Evolutionary conservation across 192 early-diverging fungal genomes (phyloP).

Genomic region (Coemansia javaensis): DNA sequence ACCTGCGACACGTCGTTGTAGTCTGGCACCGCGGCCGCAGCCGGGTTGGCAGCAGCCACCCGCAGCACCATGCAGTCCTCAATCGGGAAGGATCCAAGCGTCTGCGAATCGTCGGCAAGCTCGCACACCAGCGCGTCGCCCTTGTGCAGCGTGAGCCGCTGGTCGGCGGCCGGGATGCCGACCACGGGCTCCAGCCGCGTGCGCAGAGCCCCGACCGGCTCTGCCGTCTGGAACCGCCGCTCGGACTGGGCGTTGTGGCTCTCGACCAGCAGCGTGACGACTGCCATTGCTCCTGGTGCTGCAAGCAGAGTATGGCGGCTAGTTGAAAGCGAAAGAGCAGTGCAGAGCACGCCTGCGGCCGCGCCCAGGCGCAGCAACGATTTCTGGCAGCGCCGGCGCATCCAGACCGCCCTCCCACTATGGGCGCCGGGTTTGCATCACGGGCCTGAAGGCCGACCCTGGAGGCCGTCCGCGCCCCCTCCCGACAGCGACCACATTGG

Average conservation of each 20-base stretch:
- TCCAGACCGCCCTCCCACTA: no score
- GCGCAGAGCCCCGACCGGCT: constrained; percentile 39
- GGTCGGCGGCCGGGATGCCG: constrained; percentile 69
- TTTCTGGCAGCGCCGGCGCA: no score
- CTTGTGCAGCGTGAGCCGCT: constrained; percentile 60
- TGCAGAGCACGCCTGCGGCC: no score
- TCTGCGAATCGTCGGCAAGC: constrained; percentile 55
- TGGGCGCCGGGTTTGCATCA: no score
- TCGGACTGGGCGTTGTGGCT: constrained; percentile 79
- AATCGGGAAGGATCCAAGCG: constrained; percentile 85
- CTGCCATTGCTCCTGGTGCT: constrained; percentile 45
- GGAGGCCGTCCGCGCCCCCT: no score
- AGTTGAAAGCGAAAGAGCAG: no score
- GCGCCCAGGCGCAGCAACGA: no score
- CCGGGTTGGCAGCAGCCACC: constrained; percentile 42
- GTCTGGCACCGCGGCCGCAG: constrained; percentile 52
- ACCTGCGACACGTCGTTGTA: constrained; percentile 87
- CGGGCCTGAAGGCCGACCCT: no score
- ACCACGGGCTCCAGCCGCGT: constrained; percentile 87
- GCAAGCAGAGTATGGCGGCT: no score
- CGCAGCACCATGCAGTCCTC: constrained; percentile 77
- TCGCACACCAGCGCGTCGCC: constrained; percentile 50
- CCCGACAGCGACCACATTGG: no score
- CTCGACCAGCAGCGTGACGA: constrained; percentile 88
- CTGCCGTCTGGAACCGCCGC: constrained; percentile 67